Evolutionary conservation across 768 basidiomycete species (phyloP).

Genomic region (Thelephora aurantiotincta): DNA sequence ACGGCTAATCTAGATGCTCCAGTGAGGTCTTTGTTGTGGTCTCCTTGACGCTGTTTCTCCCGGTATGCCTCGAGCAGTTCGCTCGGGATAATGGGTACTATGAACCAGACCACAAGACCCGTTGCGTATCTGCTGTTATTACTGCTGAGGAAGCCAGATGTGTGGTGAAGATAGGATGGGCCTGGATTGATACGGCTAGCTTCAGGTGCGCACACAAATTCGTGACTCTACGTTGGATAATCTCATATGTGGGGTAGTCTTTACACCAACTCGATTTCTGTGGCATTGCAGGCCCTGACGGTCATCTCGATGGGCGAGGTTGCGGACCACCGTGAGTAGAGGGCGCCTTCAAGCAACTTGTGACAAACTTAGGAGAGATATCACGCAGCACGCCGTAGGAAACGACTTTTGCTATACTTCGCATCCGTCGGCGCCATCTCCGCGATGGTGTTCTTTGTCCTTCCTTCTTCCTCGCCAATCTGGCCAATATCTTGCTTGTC

Average conservation of each 20-base stretch:
- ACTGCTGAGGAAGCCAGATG: constrained; percentile 34
- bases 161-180: constrained; percentile 69
- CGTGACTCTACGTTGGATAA: neutral
- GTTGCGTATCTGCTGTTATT: constrained; percentile 26
- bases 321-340: constrained; percentile 77
- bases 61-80: constrained; percentile 78
- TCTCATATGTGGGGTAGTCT: constrained; percentile 31
- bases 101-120: constrained; percentile 48
- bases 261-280: constrained; percentile 78
- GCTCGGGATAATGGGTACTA: constrained; percentile 79
- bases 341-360: neutral
- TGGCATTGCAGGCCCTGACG: constrained; percentile 81
- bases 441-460: constrained; percentile 54
- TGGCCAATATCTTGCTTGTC: constrained; percentile 62
- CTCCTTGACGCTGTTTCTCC: constrained; percentile 68
- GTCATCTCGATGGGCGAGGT: constrained; percentile 91
- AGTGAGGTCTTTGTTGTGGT: constrained; percentile 78
- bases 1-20: neutral
- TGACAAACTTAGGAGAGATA: neutral
- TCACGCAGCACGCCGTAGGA: constrained; percentile 47
- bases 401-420: constrained; percentile 62
- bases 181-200: constrained; percentile 85
- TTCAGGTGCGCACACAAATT: constrained; percentile 45
- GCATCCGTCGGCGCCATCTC: constrained; percentile 58
- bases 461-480: constrained; percentile 55